Evolutionary conservation across 106 monocot genomes (phyloP), one percentile per base, ranked within the genome.

Genomic region (Acanthochlamys bracteata): DNA sequence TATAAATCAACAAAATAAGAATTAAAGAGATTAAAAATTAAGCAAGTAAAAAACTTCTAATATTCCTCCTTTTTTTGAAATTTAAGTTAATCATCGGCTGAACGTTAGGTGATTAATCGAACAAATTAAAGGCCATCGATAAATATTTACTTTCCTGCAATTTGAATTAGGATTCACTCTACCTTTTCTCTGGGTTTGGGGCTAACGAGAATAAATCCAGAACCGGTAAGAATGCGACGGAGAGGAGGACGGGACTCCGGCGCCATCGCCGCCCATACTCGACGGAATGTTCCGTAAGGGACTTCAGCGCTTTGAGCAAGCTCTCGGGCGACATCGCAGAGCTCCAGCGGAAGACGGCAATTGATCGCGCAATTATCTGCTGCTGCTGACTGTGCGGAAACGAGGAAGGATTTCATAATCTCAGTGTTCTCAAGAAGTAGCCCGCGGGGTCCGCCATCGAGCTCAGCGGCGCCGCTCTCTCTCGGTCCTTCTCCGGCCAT

Each of bases 171-270:
- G 22, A 55, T 19, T 22, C 13, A 24, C 15, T 27, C 25, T 41
- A 87, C 85, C 82, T 88, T 88, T 43, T 80, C 75, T 20, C 88
- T 66, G 10, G 82, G 80, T 57, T 88, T 84, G 41, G 93, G 88
- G 39, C 78, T 74, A 23, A 70, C 27, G 61, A 88, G 72, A 26
- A 89, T 66, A 63, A 93, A 89, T 11, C 72, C 75, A 42, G 69
- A 55, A 26, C 83, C 85, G 20, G 64, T 42, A 58, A 93, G 67
- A 51, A 93, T 75, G 60, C 40, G n/a, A 39, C 59, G 40, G 51
- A 88, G 78, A 20, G 88, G 42, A 4, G 93, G 93, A 55, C 84
- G 82, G n/a, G 17, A 54, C 15, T 20, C 72, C 26, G 72, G 25
- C 1, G 85, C 77, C n/a, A 76, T 60, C n/a, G 67, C 64, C 13